A percentile compares a stretch with the other conserved stretches of the same genome.
Evolutionary conservation across 495 filamentous ascomycete species (phyloP).

Genomic region (Neurospora tetraspora): DNA sequence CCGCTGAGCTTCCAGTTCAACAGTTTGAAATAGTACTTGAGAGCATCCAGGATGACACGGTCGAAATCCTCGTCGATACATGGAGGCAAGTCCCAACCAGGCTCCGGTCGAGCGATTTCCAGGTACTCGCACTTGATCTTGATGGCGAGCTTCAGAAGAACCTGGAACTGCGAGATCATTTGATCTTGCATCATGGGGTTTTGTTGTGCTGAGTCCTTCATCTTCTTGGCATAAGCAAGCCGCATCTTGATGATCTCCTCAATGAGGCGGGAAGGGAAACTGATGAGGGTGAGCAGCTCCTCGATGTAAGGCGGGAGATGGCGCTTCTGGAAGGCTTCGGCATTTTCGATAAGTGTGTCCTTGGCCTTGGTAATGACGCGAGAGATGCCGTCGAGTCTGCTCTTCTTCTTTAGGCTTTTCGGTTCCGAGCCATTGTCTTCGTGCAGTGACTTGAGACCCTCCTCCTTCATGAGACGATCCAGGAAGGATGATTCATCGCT

Average conservation of each 20-base stretch:
- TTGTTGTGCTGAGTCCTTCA: slow-evolving; percentile 79
- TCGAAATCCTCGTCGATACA: slow-evolving; percentile 98
- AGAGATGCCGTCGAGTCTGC: slow-evolving; percentile 75
- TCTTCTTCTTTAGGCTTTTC: slow-evolving; percentile 44
- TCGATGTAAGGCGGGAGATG: slow-evolving; percentile 96
- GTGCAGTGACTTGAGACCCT: slow-evolving; percentile 84
- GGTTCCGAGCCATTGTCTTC: slow-evolving; percentile 45
- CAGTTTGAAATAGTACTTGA: slow-evolving; percentile 96
- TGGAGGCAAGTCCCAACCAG: slow-evolving; percentile 88
- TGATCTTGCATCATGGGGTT: slow-evolving; percentile 88
- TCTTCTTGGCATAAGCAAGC: slow-evolving; percentile 83
- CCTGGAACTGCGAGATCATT: slow-evolving; percentile 94
- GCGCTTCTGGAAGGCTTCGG: slow-evolving; percentile 73
- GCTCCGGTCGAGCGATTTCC: slow-evolving; percentile 72
- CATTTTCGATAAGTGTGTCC: slow-evolving; percentile 77
- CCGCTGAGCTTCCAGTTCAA: slow-evolving; percentile 94
- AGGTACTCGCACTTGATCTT: slow-evolving; percentile 85
- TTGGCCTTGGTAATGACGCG: slow-evolving; percentile 89
- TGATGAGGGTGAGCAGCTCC: slow-evolving; percentile 88
- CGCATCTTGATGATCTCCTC: slow-evolving; percentile 94
- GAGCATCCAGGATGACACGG: slow-evolving; percentile 83
- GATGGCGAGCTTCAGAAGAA: slow-evolving; percentile 81
- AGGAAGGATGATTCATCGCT: slow-evolving; percentile 86
- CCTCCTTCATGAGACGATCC: slow-evolving; percentile 96
- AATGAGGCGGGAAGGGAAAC: slow-evolving; percentile 89